These are phyloP conservation scores for Magnolia officinalis DNA, from an alignment of 164 flowering plant genomes.

Conservation along the genomic window DNA sequence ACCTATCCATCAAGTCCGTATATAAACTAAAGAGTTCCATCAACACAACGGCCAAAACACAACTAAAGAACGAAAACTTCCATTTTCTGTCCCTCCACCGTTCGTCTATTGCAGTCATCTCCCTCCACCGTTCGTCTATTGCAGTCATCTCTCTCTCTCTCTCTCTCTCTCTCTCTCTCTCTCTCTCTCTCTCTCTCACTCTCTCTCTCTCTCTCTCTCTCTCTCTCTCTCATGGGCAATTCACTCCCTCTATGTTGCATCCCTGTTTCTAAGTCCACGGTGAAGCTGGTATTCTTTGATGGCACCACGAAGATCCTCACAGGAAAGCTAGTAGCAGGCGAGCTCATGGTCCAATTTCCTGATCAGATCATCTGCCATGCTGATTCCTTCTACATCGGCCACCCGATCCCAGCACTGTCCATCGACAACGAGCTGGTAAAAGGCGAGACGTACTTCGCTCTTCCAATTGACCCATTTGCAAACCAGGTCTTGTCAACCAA, in stretches of 20 bases:
- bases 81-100: neutral
- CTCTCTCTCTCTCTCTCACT: neutral
- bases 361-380: constrained; percentile 73
- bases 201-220: neutral
- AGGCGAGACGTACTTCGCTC: constrained; percentile 73
- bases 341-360: constrained; percentile 80
- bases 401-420: constrained; percentile 51
- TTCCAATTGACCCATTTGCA: constrained; percentile 68
- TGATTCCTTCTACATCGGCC: constrained; percentile 82
- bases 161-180: constrained; percentile 1
- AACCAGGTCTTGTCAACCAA: constrained; percentile 39
- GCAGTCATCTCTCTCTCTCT: neutral
- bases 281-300: constrained; percentile 56
- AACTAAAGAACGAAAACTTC: neutral
- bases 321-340: constrained; percentile 61
- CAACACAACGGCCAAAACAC: neutral
- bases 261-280: constrained; percentile 10
- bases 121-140: too few species aligned
- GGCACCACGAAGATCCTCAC: constrained; percentile 46
- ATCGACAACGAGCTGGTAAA: constrained; percentile 45
- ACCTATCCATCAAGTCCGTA: too few species aligned
- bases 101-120: neutral
- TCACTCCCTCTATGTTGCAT: constrained; percentile 20
- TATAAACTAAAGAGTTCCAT: neutral
- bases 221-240: constrained; percentile 5